Evolutionary conservation across 2,329 filamentous ascomycete species (phyloP).

Genomic region (Diaporthe sp.): DNA sequence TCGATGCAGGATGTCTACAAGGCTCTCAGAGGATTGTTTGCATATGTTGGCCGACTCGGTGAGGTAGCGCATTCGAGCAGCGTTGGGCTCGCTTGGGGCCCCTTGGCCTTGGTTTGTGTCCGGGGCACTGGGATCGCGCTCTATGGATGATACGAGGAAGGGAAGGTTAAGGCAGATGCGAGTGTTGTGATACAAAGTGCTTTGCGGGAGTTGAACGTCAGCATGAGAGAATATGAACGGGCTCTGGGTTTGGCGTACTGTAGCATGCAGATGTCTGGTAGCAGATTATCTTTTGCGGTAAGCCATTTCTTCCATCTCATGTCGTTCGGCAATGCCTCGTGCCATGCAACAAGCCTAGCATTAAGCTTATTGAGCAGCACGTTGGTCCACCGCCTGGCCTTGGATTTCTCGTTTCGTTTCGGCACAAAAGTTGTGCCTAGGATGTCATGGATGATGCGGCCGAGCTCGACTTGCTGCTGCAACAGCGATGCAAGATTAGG

Average conservation of each 20-base stretch:
- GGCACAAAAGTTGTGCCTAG: slow-evolving; percentile 2
- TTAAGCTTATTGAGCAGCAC: slow-evolving; percentile 4
- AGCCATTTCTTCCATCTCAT: slow-evolving; percentile 25
- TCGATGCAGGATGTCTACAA: neutral
- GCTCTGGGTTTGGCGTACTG: neutral
- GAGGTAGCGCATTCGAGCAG: neutral
- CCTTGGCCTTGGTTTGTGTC: neutral
- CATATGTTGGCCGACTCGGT: slow-evolving; percentile 8
- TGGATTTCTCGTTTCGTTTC: neutral
- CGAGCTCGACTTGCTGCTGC: slow-evolving; percentile 6
- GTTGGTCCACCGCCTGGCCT: slow-evolving; percentile 11
- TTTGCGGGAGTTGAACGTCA: neutral
- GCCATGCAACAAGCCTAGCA: neutral
- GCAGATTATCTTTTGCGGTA: neutral
- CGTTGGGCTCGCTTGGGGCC: neutral
- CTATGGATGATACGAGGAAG: neutral
- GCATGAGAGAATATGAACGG: neutral
- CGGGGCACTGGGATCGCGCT: neutral
- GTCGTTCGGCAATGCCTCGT: neutral
- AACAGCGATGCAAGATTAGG: neutral
- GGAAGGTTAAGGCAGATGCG: slow-evolving; percentile 16
- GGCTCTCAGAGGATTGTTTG: neutral
- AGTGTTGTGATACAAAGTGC: slow-evolving; percentile 10
- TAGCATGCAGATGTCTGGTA: neutral
- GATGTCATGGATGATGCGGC: slow-evolving; percentile 10